Percentiles rank a stretch among this genome's conserved stretches.
These are phyloP conservation scores for Colletotrichum endophyticum DNA, from an alignment of 2,329 filamentous ascomycete species.

Conservation along the genomic window DNA sequence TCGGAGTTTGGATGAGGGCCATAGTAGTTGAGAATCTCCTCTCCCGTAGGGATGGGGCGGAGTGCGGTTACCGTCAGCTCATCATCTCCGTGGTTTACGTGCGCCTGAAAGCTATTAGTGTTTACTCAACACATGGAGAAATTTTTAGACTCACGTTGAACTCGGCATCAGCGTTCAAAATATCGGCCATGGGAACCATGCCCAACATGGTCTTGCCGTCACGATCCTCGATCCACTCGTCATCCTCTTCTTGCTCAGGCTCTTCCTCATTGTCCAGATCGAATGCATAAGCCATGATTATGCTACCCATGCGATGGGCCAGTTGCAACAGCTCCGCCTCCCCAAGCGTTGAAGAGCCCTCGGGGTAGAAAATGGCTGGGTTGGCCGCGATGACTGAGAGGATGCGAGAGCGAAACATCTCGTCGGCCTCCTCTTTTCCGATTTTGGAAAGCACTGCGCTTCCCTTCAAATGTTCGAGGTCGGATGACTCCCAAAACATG, in stretches of 20 bases:
- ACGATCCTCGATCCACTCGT: constrained; percentile 70
- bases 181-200: constrained; percentile 90
- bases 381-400: constrained; percentile 55
- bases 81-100: constrained; percentile 59
- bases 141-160: constrained; percentile 79
- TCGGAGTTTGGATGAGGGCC: constrained; percentile 84
- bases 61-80: constrained; percentile 74
- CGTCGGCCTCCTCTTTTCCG: constrained; percentile 73
- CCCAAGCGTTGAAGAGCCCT: constrained; percentile 32
- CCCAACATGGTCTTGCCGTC: constrained; percentile 69
- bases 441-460: constrained; percentile 80
- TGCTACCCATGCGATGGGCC: constrained; percentile 83
- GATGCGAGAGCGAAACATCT: constrained; percentile 65
- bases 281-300: constrained; percentile 93
- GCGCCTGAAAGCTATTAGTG: constrained; percentile 40
- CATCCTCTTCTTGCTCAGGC: constrained; percentile 63
- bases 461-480: constrained; percentile 76
- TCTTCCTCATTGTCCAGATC: constrained; percentile 70
- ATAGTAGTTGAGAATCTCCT: constrained; percentile 89
- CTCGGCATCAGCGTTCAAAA: constrained; percentile 86
- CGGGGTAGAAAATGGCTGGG: constrained; percentile 48
- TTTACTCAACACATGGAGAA: too few species aligned
- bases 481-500: constrained; percentile 83
- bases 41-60: constrained; percentile 69
- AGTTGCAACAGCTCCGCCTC: constrained; percentile 53